Percentiles rank a stretch among this genome's conserved stretches.
Conservation (phyloP, 352 stramenopile genomes). For the Elongisporangium prolatum region DNA sequence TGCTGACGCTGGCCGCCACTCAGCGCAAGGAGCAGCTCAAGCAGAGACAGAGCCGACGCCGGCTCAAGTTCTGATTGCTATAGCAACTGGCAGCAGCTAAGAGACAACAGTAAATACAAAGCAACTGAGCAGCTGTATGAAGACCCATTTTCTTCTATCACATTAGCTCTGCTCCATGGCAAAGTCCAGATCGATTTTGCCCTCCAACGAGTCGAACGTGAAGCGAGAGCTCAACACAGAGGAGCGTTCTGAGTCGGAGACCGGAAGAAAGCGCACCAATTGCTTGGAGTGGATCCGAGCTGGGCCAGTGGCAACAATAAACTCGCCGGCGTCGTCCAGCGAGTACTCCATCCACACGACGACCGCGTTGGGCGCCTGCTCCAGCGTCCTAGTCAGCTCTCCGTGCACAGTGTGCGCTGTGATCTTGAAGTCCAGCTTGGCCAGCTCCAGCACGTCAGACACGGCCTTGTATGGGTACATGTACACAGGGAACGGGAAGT, state of each 20-base stretch:
- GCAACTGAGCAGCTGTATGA: background rate
- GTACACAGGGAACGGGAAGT: slow-evolving; percentile 78
- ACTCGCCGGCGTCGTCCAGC: slow-evolving; percentile 33
- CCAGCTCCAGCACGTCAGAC: slow-evolving; percentile 40
- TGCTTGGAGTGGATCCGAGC: slow-evolving; percentile 66
- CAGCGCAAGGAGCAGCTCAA: slow-evolving; percentile 21
- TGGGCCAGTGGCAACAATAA: slow-evolving; percentile 53
- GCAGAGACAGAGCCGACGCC: background rate
- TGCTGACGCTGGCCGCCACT: slow-evolving; percentile 27
- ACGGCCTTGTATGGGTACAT: slow-evolving; percentile 65
- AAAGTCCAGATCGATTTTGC: slow-evolving; percentile 52
- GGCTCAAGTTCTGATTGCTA: background rate
- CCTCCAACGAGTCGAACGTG: slow-evolving; percentile 52
- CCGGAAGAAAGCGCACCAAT: slow-evolving; percentile 61
- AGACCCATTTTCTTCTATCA: background rate
- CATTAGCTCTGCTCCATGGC: slow-evolving; percentile 7
- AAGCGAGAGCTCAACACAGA: slow-evolving; percentile 30
- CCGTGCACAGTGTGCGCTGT: slow-evolving; percentile 30
- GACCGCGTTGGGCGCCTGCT: slow-evolving; percentile 40
- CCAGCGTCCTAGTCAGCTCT: slow-evolving; percentile 8
- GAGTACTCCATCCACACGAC: slow-evolving; percentile 73
- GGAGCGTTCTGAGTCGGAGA: slow-evolving; percentile 1
- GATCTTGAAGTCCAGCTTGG: slow-evolving; percentile 36
- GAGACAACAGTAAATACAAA: background rate
- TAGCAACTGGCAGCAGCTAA: background rate